These are phyloP conservation scores for Rugonectria rugulosa DNA, from an alignment of 2,329 filamentous ascomycete genomes.

Conservation along the genomic window DNA sequence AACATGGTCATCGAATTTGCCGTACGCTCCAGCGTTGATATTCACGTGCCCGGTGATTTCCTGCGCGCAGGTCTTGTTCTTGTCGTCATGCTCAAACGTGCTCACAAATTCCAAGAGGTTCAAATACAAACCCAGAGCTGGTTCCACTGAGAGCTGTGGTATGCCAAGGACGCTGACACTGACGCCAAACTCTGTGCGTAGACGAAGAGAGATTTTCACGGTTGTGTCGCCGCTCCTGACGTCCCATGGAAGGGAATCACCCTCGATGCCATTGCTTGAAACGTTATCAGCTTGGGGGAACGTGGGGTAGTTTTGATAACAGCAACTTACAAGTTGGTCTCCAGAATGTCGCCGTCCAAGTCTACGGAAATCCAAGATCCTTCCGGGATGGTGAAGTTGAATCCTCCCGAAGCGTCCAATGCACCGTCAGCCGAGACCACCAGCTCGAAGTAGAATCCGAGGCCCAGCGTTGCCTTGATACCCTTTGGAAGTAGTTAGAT, in stretches of 20 bases:
- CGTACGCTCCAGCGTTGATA: constrained; percentile 11
- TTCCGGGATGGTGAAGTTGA: constrained; percentile 15
- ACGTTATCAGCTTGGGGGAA: neutral
- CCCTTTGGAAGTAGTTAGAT: neutral
- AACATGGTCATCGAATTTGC: neutral
- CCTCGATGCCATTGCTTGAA: neutral
- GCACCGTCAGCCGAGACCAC: neutral
- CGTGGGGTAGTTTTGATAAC: no score
- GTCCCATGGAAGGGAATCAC: neutral
- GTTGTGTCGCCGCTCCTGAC: neutral
- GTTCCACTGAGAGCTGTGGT: neutral
- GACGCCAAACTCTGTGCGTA: constrained; percentile 3
- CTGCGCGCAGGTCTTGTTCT: neutral
- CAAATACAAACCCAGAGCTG: constrained; percentile 7
- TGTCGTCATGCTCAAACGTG: neutral
- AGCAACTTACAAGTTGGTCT: constrained; percentile 1
- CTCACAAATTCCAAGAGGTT: constrained; percentile 6
- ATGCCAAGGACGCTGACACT: neutral
- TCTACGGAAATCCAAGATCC: constrained; percentile 1
- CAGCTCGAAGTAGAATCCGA: constrained; percentile 10
- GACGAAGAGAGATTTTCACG: constrained; percentile 2
- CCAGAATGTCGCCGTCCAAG: neutral
- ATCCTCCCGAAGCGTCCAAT: neutral
- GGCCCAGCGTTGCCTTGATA: neutral
- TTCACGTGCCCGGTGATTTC: constrained; percentile 5